These are phyloP conservation scores for Suhomyces pyralidae DNA, from an alignment of 805 yeast genomes.

Conservation along the genomic window DNA sequence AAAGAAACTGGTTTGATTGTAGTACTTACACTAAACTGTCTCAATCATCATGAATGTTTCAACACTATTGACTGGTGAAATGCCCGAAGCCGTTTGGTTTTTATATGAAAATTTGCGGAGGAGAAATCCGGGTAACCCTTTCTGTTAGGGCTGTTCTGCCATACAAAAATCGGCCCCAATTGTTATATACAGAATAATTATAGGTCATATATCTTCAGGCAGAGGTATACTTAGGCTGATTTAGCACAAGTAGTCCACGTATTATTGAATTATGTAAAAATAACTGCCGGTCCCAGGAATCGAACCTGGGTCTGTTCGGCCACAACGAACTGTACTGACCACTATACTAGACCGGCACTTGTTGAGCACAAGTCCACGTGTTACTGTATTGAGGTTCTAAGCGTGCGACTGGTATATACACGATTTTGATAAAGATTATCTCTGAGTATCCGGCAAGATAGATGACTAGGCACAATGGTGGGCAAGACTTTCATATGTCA, in stretches of 20 bases:
- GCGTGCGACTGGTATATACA: not conserved
- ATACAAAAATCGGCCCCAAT: no score
- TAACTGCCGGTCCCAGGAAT: slow-evolving; percentile 49
- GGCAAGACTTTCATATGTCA: slow-evolving; percentile 45
- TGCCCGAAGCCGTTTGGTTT: not conserved
- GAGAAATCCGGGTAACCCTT: slow-evolving; percentile 1
- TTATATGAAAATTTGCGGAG: not conserved
- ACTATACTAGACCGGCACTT: slow-evolving; percentile 47
- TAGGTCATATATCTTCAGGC: no score
- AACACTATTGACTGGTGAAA: not conserved
- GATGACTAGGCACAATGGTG: slow-evolving; percentile 3
- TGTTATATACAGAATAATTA: no score
- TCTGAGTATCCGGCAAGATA: not conserved
- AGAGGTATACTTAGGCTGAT: no score
- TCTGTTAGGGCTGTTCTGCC: not conserved
- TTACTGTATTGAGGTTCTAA: not conserved
- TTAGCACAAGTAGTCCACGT: no score
- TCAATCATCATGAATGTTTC: not conserved
- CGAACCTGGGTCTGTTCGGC: slow-evolving; percentile 51
- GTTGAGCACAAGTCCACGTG: not conserved
- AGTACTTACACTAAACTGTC: not conserved
- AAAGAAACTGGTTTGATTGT: not conserved
- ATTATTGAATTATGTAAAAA: no score
- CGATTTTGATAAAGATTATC: not conserved
- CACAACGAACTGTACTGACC: slow-evolving; percentile 50